These are phyloP conservation scores for Knufia petricola DNA, from an alignment of 2,329 filamentous ascomycete species.

Conservation along the genomic window DNA sequence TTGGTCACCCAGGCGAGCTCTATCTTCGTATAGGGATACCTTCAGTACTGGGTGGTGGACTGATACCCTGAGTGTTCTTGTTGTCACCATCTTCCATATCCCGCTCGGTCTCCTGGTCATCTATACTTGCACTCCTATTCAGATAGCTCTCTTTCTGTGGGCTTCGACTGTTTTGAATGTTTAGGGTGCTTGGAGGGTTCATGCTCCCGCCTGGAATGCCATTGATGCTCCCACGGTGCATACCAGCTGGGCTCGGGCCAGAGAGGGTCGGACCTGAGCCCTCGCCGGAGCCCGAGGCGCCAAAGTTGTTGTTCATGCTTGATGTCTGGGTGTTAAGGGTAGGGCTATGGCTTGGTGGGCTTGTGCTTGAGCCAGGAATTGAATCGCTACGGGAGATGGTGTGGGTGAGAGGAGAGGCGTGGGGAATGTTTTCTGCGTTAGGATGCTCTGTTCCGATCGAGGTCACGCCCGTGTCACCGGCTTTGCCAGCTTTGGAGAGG, in stretches of 20 bases:
- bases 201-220: slow-evolving; percentile 29
- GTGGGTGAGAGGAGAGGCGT: slow-evolving; percentile 57
- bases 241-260: slow-evolving; percentile 20
- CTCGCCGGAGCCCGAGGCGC: slow-evolving; percentile 21
- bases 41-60: slow-evolving; percentile 38
- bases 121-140: slow-evolving; percentile 67
- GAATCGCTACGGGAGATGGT: slow-evolving; percentile 35
- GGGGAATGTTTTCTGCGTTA: slow-evolving; percentile 87
- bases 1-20: slow-evolving; percentile 9
- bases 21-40: slow-evolving; percentile 58
- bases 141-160: slow-evolving; percentile 89
- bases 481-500: slow-evolving; percentile 94
- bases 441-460: slow-evolving; percentile 92
- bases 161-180: slow-evolving; percentile 53
- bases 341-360: slow-evolving; percentile 22
- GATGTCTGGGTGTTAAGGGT: slow-evolving; percentile 8
- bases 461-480: slow-evolving; percentile 84
- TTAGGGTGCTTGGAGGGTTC: slow-evolving; percentile 10
- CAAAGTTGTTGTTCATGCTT: slow-evolving; percentile 13
- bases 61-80: slow-evolving; percentile 28
- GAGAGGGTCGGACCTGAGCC: neutral
- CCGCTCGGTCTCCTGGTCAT: slow-evolving; percentile 44
- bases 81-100: slow-evolving; percentile 36
- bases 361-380: slow-evolving; percentile 17
- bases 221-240: slow-evolving; percentile 36